Evolutionary conservation across 805 yeast species (phyloP).

Genomic region (Yarrowia sp.): DNA sequence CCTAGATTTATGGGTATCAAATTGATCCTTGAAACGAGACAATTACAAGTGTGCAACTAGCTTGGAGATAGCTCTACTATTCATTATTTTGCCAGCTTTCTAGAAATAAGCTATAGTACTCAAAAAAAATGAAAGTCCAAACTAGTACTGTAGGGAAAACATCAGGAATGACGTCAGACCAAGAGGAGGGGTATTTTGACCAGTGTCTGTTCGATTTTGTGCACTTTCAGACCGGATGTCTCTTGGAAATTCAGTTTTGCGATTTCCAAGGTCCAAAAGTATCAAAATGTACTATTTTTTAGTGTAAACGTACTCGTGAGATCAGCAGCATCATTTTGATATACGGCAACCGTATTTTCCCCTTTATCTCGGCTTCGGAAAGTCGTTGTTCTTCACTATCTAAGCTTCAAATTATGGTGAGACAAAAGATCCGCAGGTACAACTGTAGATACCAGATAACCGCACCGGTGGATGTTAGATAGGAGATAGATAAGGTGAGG

Average conservation of each 20-base stretch:
- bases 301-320: neutral
- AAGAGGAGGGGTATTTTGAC: neutral
- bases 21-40: no score
- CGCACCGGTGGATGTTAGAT: neutral
- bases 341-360: neutral
- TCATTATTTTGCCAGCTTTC: no score
- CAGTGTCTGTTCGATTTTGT: no score
- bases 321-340: neutral
- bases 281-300: no score
- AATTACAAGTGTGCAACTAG: no score
- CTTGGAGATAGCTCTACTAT: no score
- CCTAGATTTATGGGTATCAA: no score
- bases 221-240: no score
- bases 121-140: no score
- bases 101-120: no score
- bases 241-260: neutral
- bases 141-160: no score
- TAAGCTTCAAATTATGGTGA: neutral
- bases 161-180: no score
- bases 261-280: neutral
- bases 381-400: neutral
- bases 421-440: slow-evolving; percentile 7
- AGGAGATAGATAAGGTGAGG: neutral
- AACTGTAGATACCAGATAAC: neutral
- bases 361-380: neutral